Percentiles rank a stretch among this genome's conserved stretches.
Conservation (phyloP, 2,329 filamentous ascomycete genomes). For the Aspergillus aculeatinus region DNA sequence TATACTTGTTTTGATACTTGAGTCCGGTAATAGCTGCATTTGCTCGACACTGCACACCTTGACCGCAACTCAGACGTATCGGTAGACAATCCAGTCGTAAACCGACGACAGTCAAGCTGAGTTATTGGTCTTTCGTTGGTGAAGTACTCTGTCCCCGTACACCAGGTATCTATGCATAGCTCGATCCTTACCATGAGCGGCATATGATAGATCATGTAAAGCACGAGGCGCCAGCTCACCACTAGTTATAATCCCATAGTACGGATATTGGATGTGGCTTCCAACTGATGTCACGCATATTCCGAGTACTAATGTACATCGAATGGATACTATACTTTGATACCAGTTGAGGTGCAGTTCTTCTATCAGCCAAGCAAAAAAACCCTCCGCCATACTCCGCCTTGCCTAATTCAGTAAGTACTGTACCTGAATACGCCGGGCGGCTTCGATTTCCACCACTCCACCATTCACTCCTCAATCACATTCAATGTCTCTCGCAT, state of each 20-base stretch:
- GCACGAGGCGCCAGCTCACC: neutral
- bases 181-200: neutral
- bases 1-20: neutral
- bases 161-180: neutral
- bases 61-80: neutral
- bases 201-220: neutral
- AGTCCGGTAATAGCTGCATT: neutral
- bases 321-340: no score
- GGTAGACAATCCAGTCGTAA: neutral
- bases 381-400: neutral
- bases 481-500: no score
- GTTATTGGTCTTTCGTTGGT: no score
- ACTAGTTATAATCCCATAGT: neutral
- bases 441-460: no score
- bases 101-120: no score
- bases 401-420: neutral
- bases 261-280: no score
- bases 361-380: neutral
- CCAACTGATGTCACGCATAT: no score
- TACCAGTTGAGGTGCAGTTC: neutral
- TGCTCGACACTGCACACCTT: neutral
- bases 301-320: no score
- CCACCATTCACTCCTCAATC: no score
- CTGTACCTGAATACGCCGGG: no score
- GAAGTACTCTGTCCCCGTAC: neutral